Percentiles rank a stretch among this genome's conserved stretches.
phyloP scores from a whole-genome alignment of 2,329 filamentous ascomycete species.

The Ilyonectria destructans region DNA sequence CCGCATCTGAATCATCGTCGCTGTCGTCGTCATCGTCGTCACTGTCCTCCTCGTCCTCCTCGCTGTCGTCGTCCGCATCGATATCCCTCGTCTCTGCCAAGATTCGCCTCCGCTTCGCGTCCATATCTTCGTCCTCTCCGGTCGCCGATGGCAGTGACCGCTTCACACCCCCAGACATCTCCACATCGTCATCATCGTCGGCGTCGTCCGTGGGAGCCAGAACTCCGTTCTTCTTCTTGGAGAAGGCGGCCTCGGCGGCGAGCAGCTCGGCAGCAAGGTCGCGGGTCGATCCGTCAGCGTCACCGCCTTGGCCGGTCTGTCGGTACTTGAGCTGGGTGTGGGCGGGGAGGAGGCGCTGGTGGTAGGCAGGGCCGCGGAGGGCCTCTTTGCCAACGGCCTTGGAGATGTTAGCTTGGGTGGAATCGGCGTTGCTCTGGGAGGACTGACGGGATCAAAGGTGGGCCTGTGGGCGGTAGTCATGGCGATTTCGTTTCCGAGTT shows the following conservation, averaged over 20 bases:
- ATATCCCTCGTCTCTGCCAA: constrained; percentile 90
- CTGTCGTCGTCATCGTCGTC: constrained; percentile 64
- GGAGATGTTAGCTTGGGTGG: constrained; percentile 46
- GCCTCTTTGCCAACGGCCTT: constrained; percentile 95
- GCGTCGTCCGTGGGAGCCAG: constrained; percentile 63
- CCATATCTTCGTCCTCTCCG: constrained; percentile 72
- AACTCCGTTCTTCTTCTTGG: constrained; percentile 82
- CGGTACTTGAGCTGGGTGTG: constrained; percentile 94
- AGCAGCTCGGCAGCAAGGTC: constrained; percentile 94
- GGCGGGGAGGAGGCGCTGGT: constrained; percentile 94
- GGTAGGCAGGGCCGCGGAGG: constrained; percentile 92
- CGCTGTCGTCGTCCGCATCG: constrained; percentile 80
- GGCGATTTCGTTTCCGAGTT: constrained; percentile 29
- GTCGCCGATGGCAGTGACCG: constrained; percentile 62
- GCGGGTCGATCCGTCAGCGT: constrained; percentile 77
- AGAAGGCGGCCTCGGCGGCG: constrained; percentile 89
- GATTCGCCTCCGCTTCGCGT: constrained; percentile 88
- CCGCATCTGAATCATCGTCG: constrained; percentile 76
- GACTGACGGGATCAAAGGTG: constrained; percentile 89
- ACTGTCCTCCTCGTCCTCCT: constrained; percentile 72
- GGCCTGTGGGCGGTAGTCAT: constrained; percentile 86
- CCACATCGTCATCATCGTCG: constrained; percentile 63
- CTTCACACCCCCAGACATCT: constrained; percentile 67
- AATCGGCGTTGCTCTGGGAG: constrained; percentile 27
- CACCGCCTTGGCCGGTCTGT: constrained; percentile 89